A percentile compares a stretch with the other conserved stretches of the same genome.
These are phyloP conservation scores for Jimgerdemannia flammicorona DNA, from an alignment of 192 early-diverging fungal species.

Conservation along the genomic window DNA sequence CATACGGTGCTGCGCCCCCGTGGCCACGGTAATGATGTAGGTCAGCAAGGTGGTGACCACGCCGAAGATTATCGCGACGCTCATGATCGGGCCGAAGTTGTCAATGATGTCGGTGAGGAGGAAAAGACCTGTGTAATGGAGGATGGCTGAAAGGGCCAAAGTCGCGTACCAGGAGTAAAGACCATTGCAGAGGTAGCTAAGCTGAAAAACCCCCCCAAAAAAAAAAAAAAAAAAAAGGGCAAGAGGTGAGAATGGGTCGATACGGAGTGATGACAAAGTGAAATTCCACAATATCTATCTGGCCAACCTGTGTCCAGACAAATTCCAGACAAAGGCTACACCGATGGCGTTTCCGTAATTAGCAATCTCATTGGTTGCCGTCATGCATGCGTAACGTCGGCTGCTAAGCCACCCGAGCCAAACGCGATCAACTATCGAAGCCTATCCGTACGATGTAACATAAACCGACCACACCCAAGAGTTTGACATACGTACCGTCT, in stretches of 20 bases:
- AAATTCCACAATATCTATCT: not conserved
- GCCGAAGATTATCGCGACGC: constrained; percentile 45
- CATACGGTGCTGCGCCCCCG: constrained; percentile 46
- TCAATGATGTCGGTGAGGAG: constrained; percentile 45
- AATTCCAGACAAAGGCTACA: too few relatives aligned
- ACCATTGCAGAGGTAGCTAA: constrained; percentile 53
- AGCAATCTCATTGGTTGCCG: too few relatives aligned
- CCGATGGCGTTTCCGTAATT: too few relatives aligned
- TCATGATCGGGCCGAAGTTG: constrained; percentile 56
- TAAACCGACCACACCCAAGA: too few relatives aligned
- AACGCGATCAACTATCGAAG: too few relatives aligned
- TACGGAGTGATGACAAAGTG: not conserved
- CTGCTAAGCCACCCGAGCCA: too few relatives aligned
- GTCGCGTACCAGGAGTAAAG: constrained; percentile 45
- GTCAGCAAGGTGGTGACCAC: constrained; percentile 36
- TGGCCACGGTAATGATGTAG: constrained; percentile 24
- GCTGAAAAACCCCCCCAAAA: constrained; percentile 29
- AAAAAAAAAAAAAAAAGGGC: constrained; percentile 5
- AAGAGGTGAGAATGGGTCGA: not conserved
- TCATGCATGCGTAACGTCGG: too few relatives aligned
- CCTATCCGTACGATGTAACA: too few relatives aligned
- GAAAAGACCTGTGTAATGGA: constrained; percentile 44
- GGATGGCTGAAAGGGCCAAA: constrained; percentile 34
- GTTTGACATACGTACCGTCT: constrained; percentile 19
- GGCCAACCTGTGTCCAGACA: not conserved